phyloP scores from a whole-genome alignment of 2,329 filamentous ascomycete genomes.

The Sclerotinia minor region DNA sequence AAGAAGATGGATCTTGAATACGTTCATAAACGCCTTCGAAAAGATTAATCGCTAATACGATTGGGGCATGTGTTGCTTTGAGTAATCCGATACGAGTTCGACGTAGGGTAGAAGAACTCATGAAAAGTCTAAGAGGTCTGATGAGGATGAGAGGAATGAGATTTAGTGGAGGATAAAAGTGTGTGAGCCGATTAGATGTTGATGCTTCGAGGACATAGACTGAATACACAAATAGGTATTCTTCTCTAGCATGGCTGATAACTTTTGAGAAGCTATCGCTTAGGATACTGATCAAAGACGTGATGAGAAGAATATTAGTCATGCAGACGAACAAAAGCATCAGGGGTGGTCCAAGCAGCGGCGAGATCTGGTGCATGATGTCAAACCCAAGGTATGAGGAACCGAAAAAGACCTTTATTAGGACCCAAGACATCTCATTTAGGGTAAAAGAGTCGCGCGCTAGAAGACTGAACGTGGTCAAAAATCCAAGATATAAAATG shows the following conservation, averaged over 20 bases:
- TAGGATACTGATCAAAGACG: constrained; percentile 74
- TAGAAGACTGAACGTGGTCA: constrained; percentile 81
- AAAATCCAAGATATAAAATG: constrained; percentile 82
- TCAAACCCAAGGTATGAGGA: constrained; percentile 47
- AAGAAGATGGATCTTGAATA: constrained; percentile 33
- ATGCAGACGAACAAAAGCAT: constrained; percentile 68
- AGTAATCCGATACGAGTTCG: constrained; percentile 61
- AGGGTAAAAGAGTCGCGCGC: constrained; percentile 69
- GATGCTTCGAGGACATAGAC: constrained; percentile 66
- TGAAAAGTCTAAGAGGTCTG: constrained; percentile 68
- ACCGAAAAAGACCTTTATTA: constrained; percentile 81
- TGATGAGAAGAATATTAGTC: constrained; percentile 76
- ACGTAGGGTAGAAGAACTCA: constrained; percentile 65
- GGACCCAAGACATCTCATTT: constrained; percentile 69
- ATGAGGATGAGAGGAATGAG: constrained; percentile 71
- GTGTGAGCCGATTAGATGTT: constrained; percentile 66
- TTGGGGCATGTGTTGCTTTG: constrained; percentile 64
- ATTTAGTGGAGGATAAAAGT: constrained; percentile 73
- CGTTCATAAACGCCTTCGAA: constrained; percentile 46
- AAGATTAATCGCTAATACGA: constrained; percentile 65
- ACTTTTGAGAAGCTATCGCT: constrained; percentile 64
- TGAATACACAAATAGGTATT: constrained; percentile 76
- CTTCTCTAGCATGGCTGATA: constrained; percentile 52
- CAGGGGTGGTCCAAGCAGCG: constrained; percentile 42
- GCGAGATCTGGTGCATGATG: constrained; percentile 33